Conservation (phyloP, 2,329 filamentous ascomycete genomes). For the Ascochyta koolunga region DNA sequence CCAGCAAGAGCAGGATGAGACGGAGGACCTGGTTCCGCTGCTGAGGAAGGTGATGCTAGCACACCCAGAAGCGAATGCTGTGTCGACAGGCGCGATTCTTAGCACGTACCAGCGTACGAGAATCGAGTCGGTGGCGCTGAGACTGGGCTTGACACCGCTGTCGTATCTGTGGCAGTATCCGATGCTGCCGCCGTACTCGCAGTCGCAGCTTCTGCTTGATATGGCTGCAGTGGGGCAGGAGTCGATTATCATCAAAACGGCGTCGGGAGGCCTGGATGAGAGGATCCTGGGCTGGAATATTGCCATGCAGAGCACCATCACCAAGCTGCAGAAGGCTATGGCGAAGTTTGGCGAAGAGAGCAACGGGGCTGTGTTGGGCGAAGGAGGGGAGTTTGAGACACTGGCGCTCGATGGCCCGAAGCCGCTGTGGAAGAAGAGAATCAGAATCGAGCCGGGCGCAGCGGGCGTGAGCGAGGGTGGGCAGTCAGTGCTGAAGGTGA, state of each 20-base stretch:
- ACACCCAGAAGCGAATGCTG: conserved; percentile 82
- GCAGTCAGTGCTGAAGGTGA: conserved; percentile 72
- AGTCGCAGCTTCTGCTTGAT: conserved; percentile 70
- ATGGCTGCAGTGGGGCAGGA: conserved; percentile 81
- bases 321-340: conserved; percentile 61
- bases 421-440: conserved; percentile 72
- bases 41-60: conserved; percentile 68
- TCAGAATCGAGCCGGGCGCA: conserved; percentile 65
- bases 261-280: conserved; percentile 85
- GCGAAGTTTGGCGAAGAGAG: conserved; percentile 69
- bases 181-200: conserved; percentile 63
- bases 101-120: conserved; percentile 95
- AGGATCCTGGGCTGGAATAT: conserved; percentile 82
- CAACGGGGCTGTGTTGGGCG: conserved; percentile 78
- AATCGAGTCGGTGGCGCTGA: conserved; percentile 88
- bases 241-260: conserved; percentile 93
- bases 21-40: conserved; percentile 81
- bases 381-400: conserved; percentile 96
- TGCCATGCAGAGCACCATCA: conserved; percentile 59
- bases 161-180: conserved; percentile 95
- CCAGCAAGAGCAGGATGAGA: conserved; percentile 68
- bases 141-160: conserved; percentile 81
- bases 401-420: conserved; percentile 81
- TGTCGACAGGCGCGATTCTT: conserved; percentile 89
- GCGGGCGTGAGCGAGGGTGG: conserved; percentile 74